These are phyloP conservation scores for Moesziomyces aphidis DNA, from an alignment of 1,284 basidiomycete genomes.

Conservation along the genomic window DNA sequence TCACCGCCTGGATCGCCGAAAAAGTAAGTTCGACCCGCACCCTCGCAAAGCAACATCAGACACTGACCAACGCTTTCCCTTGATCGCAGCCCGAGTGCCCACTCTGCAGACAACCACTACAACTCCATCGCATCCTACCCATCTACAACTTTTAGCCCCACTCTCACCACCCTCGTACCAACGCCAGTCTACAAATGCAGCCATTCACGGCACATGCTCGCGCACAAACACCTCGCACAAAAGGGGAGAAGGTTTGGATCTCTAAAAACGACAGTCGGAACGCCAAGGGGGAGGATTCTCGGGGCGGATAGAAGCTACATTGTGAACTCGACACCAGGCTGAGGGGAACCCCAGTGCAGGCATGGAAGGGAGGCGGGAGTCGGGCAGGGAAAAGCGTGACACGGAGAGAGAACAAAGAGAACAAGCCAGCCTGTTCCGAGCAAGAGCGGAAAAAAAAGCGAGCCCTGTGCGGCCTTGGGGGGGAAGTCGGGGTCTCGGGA, in stretches of 20 bases:
- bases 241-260: background rate
- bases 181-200: no score
- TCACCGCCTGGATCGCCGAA: conserved; percentile 86
- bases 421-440: conserved; percentile 45
- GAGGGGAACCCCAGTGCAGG: background rate
- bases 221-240: background rate
- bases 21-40: conserved; percentile 71
- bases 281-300: conserved; percentile 1
- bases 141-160: conserved; percentile 53
- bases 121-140: conserved; percentile 39
- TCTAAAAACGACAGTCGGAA: background rate
- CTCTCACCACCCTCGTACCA: background rate
- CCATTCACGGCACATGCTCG: no score
- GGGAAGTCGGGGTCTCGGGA: conserved; percentile 31
- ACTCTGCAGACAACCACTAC: conserved; percentile 46
- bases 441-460: conserved; percentile 17
- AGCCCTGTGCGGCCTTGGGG: conserved; percentile 1
- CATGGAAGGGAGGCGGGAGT: background rate
- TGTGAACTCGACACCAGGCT: background rate
- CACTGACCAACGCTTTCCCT: background rate
- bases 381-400: conserved; percentile 2
- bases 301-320: conserved; percentile 14
- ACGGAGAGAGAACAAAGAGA: conserved; percentile 1
- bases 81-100: conserved; percentile 49
- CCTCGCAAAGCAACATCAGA: background rate